Evolutionary conservation across 1,284 basidiomycete genomes (phyloP).

Genomic region (Trichosporon sp.): DNA sequence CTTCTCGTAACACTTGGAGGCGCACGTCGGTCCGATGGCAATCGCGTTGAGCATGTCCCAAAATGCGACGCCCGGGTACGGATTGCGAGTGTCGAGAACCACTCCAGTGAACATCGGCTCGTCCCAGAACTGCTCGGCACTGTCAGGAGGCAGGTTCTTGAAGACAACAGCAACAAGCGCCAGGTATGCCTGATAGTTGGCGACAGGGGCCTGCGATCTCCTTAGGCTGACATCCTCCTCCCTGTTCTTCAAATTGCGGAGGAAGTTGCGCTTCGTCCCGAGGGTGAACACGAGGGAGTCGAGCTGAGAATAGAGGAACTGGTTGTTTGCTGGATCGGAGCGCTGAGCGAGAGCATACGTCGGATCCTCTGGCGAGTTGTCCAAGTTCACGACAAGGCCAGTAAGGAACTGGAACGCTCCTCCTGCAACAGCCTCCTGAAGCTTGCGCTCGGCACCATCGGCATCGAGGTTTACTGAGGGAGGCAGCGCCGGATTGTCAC

Average conservation of each 20-base stretch:
- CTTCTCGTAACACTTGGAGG: constrained; percentile 46
- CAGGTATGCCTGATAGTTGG: constrained; percentile 73
- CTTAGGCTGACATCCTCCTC: constrained; percentile 70
- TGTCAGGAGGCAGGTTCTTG: constrained; percentile 64
- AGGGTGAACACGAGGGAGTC: constrained; percentile 69
- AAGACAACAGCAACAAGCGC: constrained; percentile 77
- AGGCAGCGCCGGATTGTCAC: constrained; percentile 58
- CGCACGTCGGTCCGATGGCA: constrained; percentile 73
- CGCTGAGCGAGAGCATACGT: constrained; percentile 64
- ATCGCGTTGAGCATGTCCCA: constrained; percentile 86
- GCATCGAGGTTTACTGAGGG: constrained; percentile 62
- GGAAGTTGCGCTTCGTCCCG: constrained; percentile 71
- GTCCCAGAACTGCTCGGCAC: constrained; percentile 79
- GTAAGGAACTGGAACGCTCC: constrained; percentile 74
- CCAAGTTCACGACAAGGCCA: constrained; percentile 38
- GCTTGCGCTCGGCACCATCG: constrained; percentile 70
- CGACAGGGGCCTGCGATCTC: constrained; percentile 51
- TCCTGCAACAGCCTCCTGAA: constrained; percentile 72
- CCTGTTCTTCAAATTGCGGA: constrained; percentile 83
- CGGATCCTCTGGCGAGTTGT: constrained; percentile 50
- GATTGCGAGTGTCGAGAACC: constrained; percentile 69
- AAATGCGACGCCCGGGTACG: constrained; percentile 67
- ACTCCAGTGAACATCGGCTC: constrained; percentile 71
- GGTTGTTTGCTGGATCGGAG: constrained; percentile 40
- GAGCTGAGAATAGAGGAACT: constrained; percentile 59